Percentiles rank a stretch among this genome's conserved stretches.
phyloP scores from a whole-genome alignment of 257 asterid species.

The Nicotiana tomentosiformis region DNA sequence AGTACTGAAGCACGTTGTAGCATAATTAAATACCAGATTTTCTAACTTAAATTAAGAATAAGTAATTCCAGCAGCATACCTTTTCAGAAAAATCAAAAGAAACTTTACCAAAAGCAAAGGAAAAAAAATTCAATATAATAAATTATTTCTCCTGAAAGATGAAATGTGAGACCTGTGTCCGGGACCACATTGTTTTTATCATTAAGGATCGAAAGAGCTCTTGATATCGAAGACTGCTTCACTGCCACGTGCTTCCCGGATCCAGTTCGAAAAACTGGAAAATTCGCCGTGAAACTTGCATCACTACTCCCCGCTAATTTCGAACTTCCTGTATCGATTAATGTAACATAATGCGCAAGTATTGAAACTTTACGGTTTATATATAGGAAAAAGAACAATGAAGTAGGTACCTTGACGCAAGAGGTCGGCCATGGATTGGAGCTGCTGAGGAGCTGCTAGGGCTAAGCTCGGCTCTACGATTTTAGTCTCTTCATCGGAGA shows the following conservation, averaged over 20 bases:
- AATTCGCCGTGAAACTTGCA: slow-evolving; percentile 18
- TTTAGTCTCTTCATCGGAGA: too few species aligned
- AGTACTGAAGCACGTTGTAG: not conserved
- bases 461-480: too few species aligned
- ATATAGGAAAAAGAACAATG: too few species aligned
- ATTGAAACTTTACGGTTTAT: too few species aligned
- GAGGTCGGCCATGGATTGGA: too few species aligned
- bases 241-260: slow-evolving; percentile 52
- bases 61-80: not conserved
- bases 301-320: slow-evolving; percentile 41
- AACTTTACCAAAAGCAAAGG: not conserved
- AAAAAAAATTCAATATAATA: not conserved
- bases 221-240: slow-evolving; percentile 57
- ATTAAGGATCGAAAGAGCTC: slow-evolving; percentile 62
- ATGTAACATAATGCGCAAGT: too few species aligned
- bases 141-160: not conserved
- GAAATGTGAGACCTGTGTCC: not conserved
- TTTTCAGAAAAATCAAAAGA: not conserved
- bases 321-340: too few species aligned
- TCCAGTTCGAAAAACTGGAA: slow-evolving; percentile 58
- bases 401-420: too few species aligned
- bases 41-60: not conserved
- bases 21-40: not conserved
- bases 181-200: slow-evolving; percentile 24
- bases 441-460: too few species aligned